Evolutionary conservation across 2,329 filamentous ascomycete species (phyloP).

Genomic region (Phoma sp.): DNA sequence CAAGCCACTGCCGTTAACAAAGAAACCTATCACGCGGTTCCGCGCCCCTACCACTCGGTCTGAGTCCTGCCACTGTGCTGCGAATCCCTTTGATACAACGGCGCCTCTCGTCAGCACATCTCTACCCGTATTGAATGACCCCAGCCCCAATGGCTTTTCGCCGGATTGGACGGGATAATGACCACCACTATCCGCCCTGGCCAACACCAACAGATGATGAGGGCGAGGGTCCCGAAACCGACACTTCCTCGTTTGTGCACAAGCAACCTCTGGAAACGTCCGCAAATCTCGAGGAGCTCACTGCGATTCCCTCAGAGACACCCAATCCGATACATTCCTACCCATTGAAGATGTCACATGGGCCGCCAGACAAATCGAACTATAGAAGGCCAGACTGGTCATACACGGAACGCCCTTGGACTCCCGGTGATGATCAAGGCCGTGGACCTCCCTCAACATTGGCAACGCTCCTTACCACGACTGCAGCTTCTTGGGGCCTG

Average conservation of each 20-base stretch:
- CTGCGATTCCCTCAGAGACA: background rate
- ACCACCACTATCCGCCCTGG: slow-evolving; percentile 1
- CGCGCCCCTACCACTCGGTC: slow-evolving; percentile 13
- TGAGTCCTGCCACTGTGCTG: slow-evolving; percentile 24
- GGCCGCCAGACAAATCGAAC: background rate
- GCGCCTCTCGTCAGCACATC: slow-evolving; percentile 28
- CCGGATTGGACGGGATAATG: slow-evolving; percentile 5
- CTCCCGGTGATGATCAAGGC: background rate
- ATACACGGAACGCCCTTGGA: background rate
- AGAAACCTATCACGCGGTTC: slow-evolving; percentile 19
- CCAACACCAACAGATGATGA: slow-evolving; percentile 15
- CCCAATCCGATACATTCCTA: background rate
- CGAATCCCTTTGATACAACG: slow-evolving; percentile 10
- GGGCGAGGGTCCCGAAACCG: slow-evolving; percentile 8
- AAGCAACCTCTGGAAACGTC: background rate
- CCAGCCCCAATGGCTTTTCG: slow-evolving; percentile 26
- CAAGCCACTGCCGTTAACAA: slow-evolving; percentile 8
- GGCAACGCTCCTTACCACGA: background rate
- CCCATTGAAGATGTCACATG: background rate
- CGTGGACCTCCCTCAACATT: background rate
- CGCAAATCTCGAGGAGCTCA: background rate
- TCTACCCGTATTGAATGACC: slow-evolving; percentile 14
- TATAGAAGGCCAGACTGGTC: background rate
- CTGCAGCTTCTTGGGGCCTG: background rate
- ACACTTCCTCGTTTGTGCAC: background rate